Conservation (phyloP, 106 monocot species). For the Apostasia ramifera region DNA sequence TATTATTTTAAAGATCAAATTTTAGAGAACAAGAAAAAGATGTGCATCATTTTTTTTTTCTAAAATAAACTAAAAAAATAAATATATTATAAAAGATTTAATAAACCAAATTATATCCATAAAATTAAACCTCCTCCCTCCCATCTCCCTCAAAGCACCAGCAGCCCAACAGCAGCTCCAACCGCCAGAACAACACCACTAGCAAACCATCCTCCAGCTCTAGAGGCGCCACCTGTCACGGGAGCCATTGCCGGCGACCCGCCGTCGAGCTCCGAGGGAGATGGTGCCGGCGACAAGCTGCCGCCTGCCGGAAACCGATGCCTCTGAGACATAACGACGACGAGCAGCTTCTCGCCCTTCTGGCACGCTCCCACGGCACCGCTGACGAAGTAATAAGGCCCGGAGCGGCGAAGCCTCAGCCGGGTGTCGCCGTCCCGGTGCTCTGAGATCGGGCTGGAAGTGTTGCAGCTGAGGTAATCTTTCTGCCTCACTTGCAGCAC, state of each 20-base stretch:
- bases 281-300: conserved; percentile 14
- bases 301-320: neutral
- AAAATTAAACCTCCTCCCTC: too few species aligned
- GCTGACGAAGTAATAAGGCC: conserved; percentile 58
- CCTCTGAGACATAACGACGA: conserved; percentile 55
- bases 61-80: too few species aligned
- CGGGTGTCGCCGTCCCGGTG: conserved; percentile 26
- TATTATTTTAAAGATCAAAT: too few species aligned
- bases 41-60: too few species aligned
- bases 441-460: conserved; percentile 31
- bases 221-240: neutral
- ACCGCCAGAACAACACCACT: neutral
- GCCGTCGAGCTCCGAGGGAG: conserved; percentile 19
- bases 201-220: too few species aligned
- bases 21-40: too few species aligned
- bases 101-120: too few species aligned
- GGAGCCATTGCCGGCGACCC: conserved; percentile 27
- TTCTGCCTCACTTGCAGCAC: conserved; percentile 66
- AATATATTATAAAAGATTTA: too few species aligned
- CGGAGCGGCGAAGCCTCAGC: conserved; percentile 22
- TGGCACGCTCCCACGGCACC: conserved; percentile 39
- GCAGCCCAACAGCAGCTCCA: neutral
- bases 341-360: conserved; percentile 62
- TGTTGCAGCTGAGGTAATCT: conserved; percentile 69
- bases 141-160: too few species aligned